Evolutionary conservation across 345 rosid genomes (phyloP).

Genomic region (Rhodamnia rubescens): DNA sequence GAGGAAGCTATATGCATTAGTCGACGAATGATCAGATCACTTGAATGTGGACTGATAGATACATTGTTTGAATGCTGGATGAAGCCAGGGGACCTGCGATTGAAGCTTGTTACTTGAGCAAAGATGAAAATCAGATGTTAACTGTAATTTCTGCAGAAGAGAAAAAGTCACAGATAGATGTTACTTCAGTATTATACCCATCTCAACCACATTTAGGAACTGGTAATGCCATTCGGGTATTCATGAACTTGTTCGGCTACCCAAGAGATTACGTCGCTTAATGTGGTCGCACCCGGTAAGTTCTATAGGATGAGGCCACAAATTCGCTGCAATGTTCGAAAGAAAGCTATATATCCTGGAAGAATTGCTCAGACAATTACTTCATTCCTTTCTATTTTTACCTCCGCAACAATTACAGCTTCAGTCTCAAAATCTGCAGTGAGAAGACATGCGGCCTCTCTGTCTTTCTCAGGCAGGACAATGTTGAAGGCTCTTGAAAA

Average conservation of each 20-base stretch:
- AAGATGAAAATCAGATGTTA: background rate
- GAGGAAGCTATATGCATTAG: background rate
- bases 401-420: background rate
- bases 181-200: background rate
- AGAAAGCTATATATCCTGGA: background rate
- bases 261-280: background rate
- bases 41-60: background rate
- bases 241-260: background rate
- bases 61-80: background rate
- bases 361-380: background rate
- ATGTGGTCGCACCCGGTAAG: background rate
- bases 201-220: background rate
- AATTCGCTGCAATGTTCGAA: background rate
- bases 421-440: background rate
- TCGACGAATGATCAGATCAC: background rate
- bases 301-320: background rate
- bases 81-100: background rate
- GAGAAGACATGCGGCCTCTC: background rate
- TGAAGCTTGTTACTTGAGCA: background rate
- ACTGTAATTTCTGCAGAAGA: background rate
- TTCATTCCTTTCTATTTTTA: background rate
- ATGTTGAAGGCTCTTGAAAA: background rate
- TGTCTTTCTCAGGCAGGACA: background rate
- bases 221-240: background rate
- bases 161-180: background rate